A percentile compares a stretch with the other conserved stretches of the same genome.
Evolutionary conservation across 148 eudicot species (phyloP).

Genomic region (Polygonum maritimum): DNA sequence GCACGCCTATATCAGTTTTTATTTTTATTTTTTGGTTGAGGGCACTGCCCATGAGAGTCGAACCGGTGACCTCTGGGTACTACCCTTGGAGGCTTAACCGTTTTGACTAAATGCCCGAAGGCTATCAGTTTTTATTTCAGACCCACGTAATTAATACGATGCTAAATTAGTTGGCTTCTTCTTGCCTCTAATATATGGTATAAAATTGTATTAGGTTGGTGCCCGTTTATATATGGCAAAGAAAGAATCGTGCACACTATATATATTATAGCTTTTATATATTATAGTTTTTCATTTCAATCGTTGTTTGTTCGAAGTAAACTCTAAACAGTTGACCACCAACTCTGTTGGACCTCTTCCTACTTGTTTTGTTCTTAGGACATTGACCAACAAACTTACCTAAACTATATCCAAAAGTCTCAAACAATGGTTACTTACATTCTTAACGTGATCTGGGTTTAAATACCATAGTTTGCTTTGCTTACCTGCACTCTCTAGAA

Average conservation of each 20-base stretch:
- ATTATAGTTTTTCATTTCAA: not conserved
- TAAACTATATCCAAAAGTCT: not conserved
- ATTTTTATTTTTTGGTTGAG: too few species aligned
- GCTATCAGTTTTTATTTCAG: not conserved
- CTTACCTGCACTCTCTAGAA: not conserved
- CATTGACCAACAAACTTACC: constrained; percentile 6
- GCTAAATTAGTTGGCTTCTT: too few species aligned
- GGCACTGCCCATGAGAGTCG: too few species aligned
- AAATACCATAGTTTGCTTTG: not conserved
- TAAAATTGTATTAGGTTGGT: not conserved
- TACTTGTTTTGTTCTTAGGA: not conserved
- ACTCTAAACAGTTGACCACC: constrained; percentile 7
- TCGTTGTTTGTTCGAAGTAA: not conserved
- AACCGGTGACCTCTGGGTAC: too few species aligned
- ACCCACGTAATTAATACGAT: too few species aligned
- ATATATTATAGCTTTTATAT: too few species aligned
- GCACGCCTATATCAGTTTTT: not conserved
- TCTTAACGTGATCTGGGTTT: too few species aligned
- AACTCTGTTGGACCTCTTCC: not conserved
- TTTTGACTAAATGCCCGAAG: too few species aligned
- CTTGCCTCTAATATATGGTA: too few species aligned
- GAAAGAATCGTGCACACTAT: not conserved
- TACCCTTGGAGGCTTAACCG: too few species aligned
- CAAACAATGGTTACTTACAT: not conserved
- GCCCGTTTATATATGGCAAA: not conserved